Evolutionary conservation across 345 rosid genomes (phyloP).

Genomic region (Carallia pectinifolia): DNA sequence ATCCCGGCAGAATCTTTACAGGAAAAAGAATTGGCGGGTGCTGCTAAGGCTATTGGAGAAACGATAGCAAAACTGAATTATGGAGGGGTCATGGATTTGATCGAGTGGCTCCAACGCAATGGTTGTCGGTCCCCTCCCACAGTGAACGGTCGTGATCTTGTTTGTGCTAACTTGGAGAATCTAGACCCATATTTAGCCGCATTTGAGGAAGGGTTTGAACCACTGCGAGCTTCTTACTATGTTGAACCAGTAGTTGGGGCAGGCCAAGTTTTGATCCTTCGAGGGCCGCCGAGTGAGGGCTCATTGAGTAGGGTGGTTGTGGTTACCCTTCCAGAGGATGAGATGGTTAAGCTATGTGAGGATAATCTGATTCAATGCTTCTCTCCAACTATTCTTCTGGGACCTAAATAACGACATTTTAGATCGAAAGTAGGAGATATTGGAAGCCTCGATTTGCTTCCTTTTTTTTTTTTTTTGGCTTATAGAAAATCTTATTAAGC

Average conservation of each 20-base stretch:
- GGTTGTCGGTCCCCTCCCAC: background rate
- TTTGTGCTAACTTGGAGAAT: slow-evolving; percentile 47
- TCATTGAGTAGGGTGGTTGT: slow-evolving; percentile 48
- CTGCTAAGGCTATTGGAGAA: slow-evolving; percentile 36
- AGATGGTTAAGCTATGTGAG: slow-evolving; percentile 35
- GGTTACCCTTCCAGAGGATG: slow-evolving; percentile 50
- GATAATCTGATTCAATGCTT: slow-evolving; percentile 49
- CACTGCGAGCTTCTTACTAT: slow-evolving; percentile 39
- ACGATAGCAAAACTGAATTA: slow-evolving; percentile 33
- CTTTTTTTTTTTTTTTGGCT: too few species aligned
- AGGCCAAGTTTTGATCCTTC: slow-evolving; percentile 55
- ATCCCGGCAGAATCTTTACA: slow-evolving; percentile 9
- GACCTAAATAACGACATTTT: background rate
- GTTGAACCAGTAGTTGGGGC: slow-evolving; percentile 41
- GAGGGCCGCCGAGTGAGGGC: slow-evolving; percentile 35
- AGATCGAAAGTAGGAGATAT: background rate
- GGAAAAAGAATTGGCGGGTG: slow-evolving; percentile 23
- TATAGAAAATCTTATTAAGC: too few species aligned
- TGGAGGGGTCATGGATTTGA: slow-evolving; percentile 50
- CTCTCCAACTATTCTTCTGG: slow-evolving; percentile 49
- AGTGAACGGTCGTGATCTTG: slow-evolving; percentile 43
- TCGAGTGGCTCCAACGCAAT: slow-evolving; percentile 49
- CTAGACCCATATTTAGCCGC: slow-evolving; percentile 24
- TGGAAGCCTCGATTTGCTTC: background rate
- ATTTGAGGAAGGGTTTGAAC: slow-evolving; percentile 44